A percentile compares a stretch with the other conserved stretches of the same genome.
phyloP scores from a whole-genome alignment of 225 moss, liverwort and hornwort species.

The Ulota crispa region DNA sequence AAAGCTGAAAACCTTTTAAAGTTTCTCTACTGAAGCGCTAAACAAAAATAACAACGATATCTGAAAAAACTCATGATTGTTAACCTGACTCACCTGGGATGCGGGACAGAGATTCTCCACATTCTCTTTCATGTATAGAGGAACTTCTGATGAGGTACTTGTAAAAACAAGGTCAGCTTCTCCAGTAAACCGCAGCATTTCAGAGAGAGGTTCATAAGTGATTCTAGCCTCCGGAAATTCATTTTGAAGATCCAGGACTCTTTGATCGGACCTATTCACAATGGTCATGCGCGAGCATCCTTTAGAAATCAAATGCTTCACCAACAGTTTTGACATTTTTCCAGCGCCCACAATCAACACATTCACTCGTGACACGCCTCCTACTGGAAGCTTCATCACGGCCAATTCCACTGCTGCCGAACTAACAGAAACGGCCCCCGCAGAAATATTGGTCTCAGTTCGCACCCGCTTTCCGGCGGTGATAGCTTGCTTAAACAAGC shows the following conservation, averaged over 20 bases:
- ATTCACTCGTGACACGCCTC: constrained; percentile 48
- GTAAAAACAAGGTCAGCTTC: constrained; percentile 74
- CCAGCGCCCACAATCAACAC: constrained; percentile 83
- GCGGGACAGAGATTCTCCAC: constrained; percentile 52
- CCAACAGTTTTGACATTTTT: constrained; percentile 79
- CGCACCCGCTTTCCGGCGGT: constrained; percentile 82
- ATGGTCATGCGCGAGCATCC: constrained; percentile 65
- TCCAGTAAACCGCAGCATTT: constrained; percentile 67
- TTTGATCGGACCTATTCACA: constrained; percentile 71
- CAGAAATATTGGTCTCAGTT: constrained; percentile 77
- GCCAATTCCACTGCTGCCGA: constrained; percentile 88
- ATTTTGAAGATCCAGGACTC: constrained; percentile 62
- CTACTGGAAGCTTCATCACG: constrained; percentile 69
- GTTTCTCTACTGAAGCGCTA: background rate
- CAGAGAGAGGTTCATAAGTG: constrained; percentile 49
- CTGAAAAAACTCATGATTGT: background rate
- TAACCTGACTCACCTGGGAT: constrained; percentile 35
- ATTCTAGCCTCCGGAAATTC: constrained; percentile 61
- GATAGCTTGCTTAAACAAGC: constrained; percentile 83
- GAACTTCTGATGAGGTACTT: constrained; percentile 71
- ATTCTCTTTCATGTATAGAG: constrained; percentile 63
- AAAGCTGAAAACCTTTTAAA: background rate
- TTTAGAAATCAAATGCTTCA: constrained; percentile 80
- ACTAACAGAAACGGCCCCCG: constrained; percentile 82
- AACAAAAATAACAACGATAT: background rate